Evolutionary conservation across 1,284 basidiomycete genomes (phyloP).

Genomic region (Coniferiporia weirii): DNA sequence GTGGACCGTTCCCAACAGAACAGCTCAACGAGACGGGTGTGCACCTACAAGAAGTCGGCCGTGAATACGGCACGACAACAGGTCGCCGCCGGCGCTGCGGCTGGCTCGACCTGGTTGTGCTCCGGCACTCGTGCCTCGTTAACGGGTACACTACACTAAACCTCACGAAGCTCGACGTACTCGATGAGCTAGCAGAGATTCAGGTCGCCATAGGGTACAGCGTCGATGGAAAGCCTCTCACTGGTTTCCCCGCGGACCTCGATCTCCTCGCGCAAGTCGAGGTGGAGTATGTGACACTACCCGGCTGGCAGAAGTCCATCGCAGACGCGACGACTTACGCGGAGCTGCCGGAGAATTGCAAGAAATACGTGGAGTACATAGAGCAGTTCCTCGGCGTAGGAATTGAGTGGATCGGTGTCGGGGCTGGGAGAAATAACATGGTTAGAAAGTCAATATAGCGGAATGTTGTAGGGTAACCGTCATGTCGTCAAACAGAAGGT

Average conservation of each 20-base stretch:
- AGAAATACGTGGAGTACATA: conserved; percentile 85
- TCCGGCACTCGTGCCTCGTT: conserved; percentile 90
- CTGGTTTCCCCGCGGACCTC: conserved; percentile 91
- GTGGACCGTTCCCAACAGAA: conserved; percentile 96
- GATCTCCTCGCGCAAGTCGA: conserved; percentile 78
- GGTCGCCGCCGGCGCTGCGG: conserved; percentile 91
- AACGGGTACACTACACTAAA: conserved; percentile 96
- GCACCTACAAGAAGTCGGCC: conserved; percentile 91
- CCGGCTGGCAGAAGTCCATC: conserved; percentile 90
- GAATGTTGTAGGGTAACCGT: not conserved
- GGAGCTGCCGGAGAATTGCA: conserved; percentile 83
- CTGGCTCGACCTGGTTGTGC: conserved; percentile 95
- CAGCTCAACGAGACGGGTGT: conserved; percentile 83
- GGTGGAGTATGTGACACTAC: conserved; percentile 86
- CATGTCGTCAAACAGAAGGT: not conserved
- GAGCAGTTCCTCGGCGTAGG: conserved; percentile 78
- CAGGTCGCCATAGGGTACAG: conserved; percentile 84
- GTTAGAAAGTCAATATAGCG: conserved; percentile 29
- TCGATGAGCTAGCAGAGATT: conserved; percentile 85
- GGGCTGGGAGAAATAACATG: conserved; percentile 82
- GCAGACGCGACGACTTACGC: conserved; percentile 61
- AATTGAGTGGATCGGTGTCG: conserved; percentile 90
- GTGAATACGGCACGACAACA: conserved; percentile 90
- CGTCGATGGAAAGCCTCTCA: conserved; percentile 72
- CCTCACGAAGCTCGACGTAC: conserved; percentile 93